Conservation (phyloP, 2,329 filamentous ascomycete genomes). For the Aureobasidium lini region DNA sequence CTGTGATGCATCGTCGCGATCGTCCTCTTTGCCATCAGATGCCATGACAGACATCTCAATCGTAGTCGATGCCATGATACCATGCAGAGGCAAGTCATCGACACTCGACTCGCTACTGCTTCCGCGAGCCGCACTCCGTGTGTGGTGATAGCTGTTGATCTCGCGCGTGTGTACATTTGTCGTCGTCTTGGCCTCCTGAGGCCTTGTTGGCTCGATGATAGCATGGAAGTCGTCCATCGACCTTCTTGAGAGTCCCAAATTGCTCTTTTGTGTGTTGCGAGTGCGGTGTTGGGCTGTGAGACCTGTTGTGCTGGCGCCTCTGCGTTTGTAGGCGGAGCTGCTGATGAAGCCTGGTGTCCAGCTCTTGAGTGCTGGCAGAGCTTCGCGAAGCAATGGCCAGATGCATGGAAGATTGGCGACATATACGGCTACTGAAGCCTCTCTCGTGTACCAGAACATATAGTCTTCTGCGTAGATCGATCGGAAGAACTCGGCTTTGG, state of each 20-base stretch:
- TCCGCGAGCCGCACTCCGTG: neutral
- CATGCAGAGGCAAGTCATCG: slow-evolving; percentile 7
- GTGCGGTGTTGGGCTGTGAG: neutral
- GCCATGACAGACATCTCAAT: slow-evolving; percentile 16
- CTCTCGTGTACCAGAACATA: slow-evolving; percentile 40
- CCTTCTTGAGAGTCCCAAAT: neutral
- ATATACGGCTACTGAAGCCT: slow-evolving; percentile 46
- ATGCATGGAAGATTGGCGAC: slow-evolving; percentile 48
- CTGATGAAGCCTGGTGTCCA: slow-evolving; percentile 13
- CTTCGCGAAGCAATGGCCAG: slow-evolving; percentile 44
- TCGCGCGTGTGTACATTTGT: neutral
- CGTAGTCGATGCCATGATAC: slow-evolving; percentile 14
- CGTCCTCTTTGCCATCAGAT: neutral
- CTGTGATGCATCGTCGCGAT: neutral
- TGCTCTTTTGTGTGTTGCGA: slow-evolving; percentile 2
- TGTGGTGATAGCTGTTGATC: neutral
- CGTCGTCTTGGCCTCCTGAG: neutral
- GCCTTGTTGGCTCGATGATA: neutral
- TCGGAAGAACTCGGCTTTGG: slow-evolving; percentile 41
- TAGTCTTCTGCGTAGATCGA: slow-evolving; percentile 32
- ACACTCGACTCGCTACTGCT: slow-evolving; percentile 7
- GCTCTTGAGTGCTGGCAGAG: slow-evolving; percentile 13
- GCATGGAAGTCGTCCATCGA: slow-evolving; percentile 8
- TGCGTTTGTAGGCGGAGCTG: neutral
- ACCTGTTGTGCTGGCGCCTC: neutral